These are phyloP conservation scores for Fraxinus greggii DNA, from an alignment of 305 asterid genomes.

Conservation along the genomic window DNA sequence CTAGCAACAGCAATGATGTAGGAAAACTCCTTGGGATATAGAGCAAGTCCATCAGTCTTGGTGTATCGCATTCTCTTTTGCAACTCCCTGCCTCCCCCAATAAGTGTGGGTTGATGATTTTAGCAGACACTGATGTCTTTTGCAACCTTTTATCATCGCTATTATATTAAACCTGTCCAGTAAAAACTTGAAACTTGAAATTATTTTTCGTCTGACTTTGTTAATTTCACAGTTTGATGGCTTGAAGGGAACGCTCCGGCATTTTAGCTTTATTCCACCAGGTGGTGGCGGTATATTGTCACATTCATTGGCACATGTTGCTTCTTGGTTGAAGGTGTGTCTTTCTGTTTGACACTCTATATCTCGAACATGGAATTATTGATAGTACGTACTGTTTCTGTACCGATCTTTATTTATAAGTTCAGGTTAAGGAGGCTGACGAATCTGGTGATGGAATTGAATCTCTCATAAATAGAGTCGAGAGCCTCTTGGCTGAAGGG, in stretches of 20 bases:
- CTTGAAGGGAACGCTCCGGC: conserved; percentile 77
- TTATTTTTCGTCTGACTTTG: conserved; percentile 13
- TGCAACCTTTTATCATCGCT: neutral
- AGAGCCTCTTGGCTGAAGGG: conserved; percentile 70
- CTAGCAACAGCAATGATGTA: neutral
- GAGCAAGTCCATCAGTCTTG: neutral
- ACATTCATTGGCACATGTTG: conserved; percentile 76
- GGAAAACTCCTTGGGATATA: neutral
- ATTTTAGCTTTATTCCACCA: conserved; percentile 76
- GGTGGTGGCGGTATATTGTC: conserved; percentile 88
- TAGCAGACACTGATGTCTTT: neutral
- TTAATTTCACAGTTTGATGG: conserved; percentile 60
- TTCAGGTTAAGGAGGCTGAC: conserved; percentile 46
- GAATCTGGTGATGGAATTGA: conserved; percentile 80
- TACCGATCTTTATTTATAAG: neutral
- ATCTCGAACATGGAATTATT: conserved; percentile 1
- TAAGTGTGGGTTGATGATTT: neutral
- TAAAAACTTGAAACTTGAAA: conserved; percentile 10
- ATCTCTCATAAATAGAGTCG: conserved; percentile 75
- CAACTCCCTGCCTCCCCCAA: neutral
- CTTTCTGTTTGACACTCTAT: conserved; percentile 4
- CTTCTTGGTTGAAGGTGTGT: conserved; percentile 77
- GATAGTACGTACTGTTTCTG: neutral
- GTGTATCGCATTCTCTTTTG: neutral
- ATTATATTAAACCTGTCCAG: neutral